Base-by-base conservation (phyloP, 441 rosid species). In the Dalechampia spathulata region DNA sequence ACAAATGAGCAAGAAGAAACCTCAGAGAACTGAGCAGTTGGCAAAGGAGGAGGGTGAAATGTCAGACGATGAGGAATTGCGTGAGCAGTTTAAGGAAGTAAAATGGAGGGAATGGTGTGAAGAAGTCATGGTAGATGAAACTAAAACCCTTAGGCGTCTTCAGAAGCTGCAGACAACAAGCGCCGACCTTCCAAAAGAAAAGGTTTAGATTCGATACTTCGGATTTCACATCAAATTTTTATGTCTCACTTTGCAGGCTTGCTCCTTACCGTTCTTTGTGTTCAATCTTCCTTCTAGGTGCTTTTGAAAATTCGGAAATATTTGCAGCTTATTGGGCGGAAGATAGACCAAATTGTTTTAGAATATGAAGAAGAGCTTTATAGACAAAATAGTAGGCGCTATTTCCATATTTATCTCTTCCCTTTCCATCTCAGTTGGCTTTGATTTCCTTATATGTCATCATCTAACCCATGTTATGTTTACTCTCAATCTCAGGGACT, bases 41-140 rank as follows among this genome's bases (percentile, higher is more conserved):
- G 85, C 64, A 40, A 93, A 93, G 72, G 99, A 93, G 78, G 99
- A 93, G 77, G 99, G 99, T 55, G 99, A 93, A 73, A 93, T 93
- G 97, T 93, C 99, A 15, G 99, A 82, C 73, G 73, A 86, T 38
- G 97, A 84, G 63, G 97, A 83, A 74, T 82, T 90, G 28, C 78
- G 86, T 46, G 97, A 85, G 74, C 99, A 93, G 67, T 93, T 93
- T 55, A 93, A 84, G 83, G 97, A 90, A 79, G 90, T 80, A 50
- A 90, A 93, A 75, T 93, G 99, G 99, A 93, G 78, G 95, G 99
- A 93, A 76, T 93, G 99, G 99, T 93, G 99, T 72, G 89, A 85
- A 75, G 99, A 87, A 70, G 93, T 87, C 43, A 82, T 93, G 95
- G 75, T 63, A 42, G 77, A 65, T 66, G 93, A 90, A 73, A 79